Percentiles rank a stretch among this genome's conserved stretches.
These are phyloP conservation scores for Debaryomyces sp. DNA, from an alignment of 1,139 yeast genomes.

Conservation along the genomic window DNA sequence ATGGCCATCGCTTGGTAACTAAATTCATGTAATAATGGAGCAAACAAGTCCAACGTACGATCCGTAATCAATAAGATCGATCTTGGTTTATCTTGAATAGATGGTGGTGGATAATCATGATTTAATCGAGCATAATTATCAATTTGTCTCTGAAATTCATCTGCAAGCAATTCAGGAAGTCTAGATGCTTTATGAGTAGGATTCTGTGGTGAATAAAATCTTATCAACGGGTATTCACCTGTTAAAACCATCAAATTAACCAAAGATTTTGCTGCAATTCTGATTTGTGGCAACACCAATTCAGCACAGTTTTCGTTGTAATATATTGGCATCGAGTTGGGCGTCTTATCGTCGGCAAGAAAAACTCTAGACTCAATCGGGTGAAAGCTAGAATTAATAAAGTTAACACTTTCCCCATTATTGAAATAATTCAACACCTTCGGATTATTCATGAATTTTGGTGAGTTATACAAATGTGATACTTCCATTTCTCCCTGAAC, in stretches of 20 bases:
- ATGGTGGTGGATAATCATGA: slow-evolving; percentile 64
- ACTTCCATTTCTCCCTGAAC: slow-evolving; percentile 27
- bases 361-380: slow-evolving; percentile 46
- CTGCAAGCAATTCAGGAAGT: slow-evolving; percentile 75
- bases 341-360: slow-evolving; percentile 36
- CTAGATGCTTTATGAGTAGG: slow-evolving; percentile 54
- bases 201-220: slow-evolving; percentile 64
- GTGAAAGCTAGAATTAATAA: slow-evolving; percentile 30
- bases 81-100: slow-evolving; percentile 60
- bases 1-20: slow-evolving; percentile 93
- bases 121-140: slow-evolving; percentile 76
- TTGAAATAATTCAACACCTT: slow-evolving; percentile 35
- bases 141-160: slow-evolving; percentile 66
- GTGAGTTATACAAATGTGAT: slow-evolving; percentile 27
- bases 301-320: slow-evolving; percentile 70
- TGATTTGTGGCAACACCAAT: slow-evolving; percentile 59
- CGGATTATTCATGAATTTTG: slow-evolving; percentile 35
- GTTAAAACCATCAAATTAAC: slow-evolving; percentile 74
- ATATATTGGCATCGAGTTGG: slow-evolving; percentile 71
- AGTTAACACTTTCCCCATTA: slow-evolving; percentile 29
- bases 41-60: slow-evolving; percentile 78
- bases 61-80: slow-evolving; percentile 78
- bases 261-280: slow-evolving; percentile 61
- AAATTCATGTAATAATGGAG: slow-evolving; percentile 89
- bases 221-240: slow-evolving; percentile 85